phyloP scores from a whole-genome alignment of 2,329 filamentous ascomycete genomes.

The Arthrocladium fulminans region DNA sequence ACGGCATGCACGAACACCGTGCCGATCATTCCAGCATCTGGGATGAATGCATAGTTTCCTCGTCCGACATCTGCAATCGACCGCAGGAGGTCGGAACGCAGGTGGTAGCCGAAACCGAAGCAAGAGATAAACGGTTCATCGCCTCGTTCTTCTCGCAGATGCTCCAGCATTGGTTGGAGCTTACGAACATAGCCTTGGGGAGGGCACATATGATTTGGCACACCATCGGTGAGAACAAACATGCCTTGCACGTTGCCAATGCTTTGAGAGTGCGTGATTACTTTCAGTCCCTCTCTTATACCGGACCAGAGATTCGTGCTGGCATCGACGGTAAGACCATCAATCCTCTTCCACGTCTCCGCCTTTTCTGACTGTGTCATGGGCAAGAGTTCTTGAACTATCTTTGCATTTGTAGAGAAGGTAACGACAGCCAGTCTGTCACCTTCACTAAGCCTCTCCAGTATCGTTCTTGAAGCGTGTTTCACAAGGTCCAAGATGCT shows the following conservation, averaged over 20 bases:
- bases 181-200: conserved; percentile 47
- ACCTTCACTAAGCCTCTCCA: conserved; percentile 46
- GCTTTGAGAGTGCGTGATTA: conserved; percentile 33
- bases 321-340: conserved; percentile 31
- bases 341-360: conserved; percentile 35
- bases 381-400: conserved; percentile 38
- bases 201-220: conserved; percentile 49
- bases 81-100: conserved; percentile 48
- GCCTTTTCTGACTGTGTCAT: conserved; percentile 44
- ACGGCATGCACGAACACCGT: conserved; percentile 56
- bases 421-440: conserved; percentile 53
- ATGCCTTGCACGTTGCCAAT: conserved; percentile 27
- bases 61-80: conserved; percentile 50
- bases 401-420: conserved; percentile 38
- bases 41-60: conserved; percentile 54
- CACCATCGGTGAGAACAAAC: conserved; percentile 28
- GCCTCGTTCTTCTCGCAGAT: conserved; percentile 6
- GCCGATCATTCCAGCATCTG: conserved; percentile 52
- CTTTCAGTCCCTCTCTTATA: conserved; percentile 41
- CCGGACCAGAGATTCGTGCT: conserved; percentile 53
- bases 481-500: conserved; percentile 52
- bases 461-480: conserved; percentile 50
- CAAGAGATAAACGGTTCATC: conserved; percentile 36
- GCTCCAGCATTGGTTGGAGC: conserved; percentile 32
- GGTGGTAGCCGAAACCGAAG: conserved; percentile 46